Base-by-base conservation (phyloP, 2,329 filamentous ascomycete genomes). In the Cyphellophora europaea region DNA sequence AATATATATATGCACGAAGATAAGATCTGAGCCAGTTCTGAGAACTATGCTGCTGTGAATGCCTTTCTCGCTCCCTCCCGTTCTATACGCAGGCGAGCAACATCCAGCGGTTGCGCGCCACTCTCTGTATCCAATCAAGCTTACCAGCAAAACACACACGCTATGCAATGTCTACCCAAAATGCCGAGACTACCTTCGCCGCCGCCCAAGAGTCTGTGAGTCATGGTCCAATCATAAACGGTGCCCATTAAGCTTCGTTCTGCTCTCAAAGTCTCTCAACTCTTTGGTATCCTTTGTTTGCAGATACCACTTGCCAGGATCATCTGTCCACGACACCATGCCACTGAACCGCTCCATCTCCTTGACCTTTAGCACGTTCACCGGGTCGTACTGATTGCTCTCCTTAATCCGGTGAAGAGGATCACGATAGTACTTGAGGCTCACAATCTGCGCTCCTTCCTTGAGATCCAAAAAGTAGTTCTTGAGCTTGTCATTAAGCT, bases 391-490 rank as follows among this genome's bases (percentile, higher is more conserved):
- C 52, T 82, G 70, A 51, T 87, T 91, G 45, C 83, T 68, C 11
- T 67, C 64, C 37, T 77, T 78, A 32, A 86, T 81, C 49, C 81
- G 82, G 54, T 87, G 82, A 44, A 80, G 78, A 32, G 82, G 77
- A 28, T 84, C 78, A 11, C 91, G 85, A 54, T 98, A 98, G 1
- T 82, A 87, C 62, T 91, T 93, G 40, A 98, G 71, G 33, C 86
- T 94, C 27, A 96, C 81, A 37, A 98, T 82, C 57, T 82, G 82
- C 59, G 83, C 88, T 3, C 89, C 89, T 36, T 83, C 72, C 61
- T 95, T 96, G 43, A 96, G 67, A 53, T 98, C 91, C 41, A 98
- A 66, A 53, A 98, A 96, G 65, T 93, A 85, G 49, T 85, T 77
- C 47, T 89, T 76, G 30, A 98, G 68, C 42, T 77, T 75, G 53